phyloP scores from a whole-genome alignment of 371 early-diverging fungal species.

The Cladochytrium tenue region DNA sequence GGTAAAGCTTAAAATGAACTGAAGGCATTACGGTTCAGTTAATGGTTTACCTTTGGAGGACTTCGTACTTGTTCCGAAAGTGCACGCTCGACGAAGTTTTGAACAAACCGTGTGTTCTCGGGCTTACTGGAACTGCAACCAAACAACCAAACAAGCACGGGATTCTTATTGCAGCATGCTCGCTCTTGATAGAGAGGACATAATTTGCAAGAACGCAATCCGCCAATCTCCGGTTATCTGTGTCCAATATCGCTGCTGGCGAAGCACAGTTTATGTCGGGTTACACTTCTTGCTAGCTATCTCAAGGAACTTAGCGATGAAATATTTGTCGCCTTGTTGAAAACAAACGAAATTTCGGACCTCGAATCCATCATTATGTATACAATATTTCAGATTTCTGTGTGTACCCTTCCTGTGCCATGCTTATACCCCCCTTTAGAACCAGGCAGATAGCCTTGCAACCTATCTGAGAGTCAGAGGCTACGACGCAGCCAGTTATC shows the following conservation, averaged over 20 bases:
- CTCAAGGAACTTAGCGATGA: slow-evolving; percentile 31
- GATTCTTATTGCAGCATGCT: slow-evolving; percentile 53
- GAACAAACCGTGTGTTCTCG: slow-evolving; percentile 64
- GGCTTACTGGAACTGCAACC: slow-evolving; percentile 83
- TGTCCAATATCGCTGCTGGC: no score
- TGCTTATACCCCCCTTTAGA: no score
- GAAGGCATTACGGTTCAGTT: neutral
- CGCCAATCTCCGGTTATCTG: slow-evolving; percentile 59
- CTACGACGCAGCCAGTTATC: slow-evolving; percentile 71
- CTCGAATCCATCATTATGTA: slow-evolving; percentile 65
- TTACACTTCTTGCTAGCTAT: no score
- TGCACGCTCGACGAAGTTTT: slow-evolving; percentile 45
- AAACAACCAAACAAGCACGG: slow-evolving; percentile 65
- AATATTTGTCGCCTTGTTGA: slow-evolving; percentile 49
- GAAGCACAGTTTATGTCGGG: slow-evolving; percentile 27
- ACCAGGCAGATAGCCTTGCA: slow-evolving; percentile 63
- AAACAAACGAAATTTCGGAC: slow-evolving; percentile 41
- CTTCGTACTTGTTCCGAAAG: slow-evolving; percentile 55
- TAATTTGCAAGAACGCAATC: slow-evolving; percentile 50
- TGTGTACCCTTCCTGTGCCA: no score
- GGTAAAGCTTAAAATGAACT: slow-evolving; percentile 34
- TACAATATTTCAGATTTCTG: slow-evolving; percentile 60
- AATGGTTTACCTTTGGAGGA: slow-evolving; percentile 12
- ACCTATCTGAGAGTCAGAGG: slow-evolving; percentile 61
- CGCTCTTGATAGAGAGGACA: slow-evolving; percentile 40